A percentile compares a stretch with the other conserved stretches of the same genome.
Evolutionary conservation across 1,139 yeast genomes (phyloP).

Genomic region (Chernovozyma aurita): DNA sequence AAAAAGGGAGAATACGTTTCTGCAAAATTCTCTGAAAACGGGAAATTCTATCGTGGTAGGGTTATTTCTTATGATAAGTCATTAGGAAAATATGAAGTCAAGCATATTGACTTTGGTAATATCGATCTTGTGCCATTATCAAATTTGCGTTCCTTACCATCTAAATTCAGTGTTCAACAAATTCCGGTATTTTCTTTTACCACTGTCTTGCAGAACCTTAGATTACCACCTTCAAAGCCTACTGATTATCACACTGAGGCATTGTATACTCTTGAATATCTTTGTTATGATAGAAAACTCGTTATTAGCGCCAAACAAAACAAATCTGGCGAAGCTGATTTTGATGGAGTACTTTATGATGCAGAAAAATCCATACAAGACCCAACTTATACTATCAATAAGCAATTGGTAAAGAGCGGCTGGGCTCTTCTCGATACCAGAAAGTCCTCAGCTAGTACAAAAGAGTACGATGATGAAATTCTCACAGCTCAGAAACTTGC

Average conservation of each 20-base stretch:
- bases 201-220: constrained; percentile 52
- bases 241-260: constrained; percentile 60
- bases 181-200: constrained; percentile 57
- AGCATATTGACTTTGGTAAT: constrained; percentile 66
- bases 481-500: constrained; percentile 45
- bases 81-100: constrained; percentile 44
- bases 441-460: constrained; percentile 28
- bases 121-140: constrained; percentile 43
- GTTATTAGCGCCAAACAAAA: constrained; percentile 52
- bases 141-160: constrained; percentile 52
- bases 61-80: constrained; percentile 49
- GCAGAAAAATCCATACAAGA: constrained; percentile 55
- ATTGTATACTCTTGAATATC: constrained; percentile 51
- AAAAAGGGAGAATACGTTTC: constrained; percentile 59
- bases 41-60: constrained; percentile 58
- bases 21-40: constrained; percentile 50
- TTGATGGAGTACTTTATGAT: constrained; percentile 55
- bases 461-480: constrained; percentile 35
- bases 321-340: constrained; percentile 35
- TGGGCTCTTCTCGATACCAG: constrained; percentile 56
- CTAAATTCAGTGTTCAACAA: constrained; percentile 37
- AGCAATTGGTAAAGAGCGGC: constrained; percentile 59
- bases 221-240: constrained; percentile 56
- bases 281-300: constrained; percentile 50
- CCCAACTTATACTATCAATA: constrained; percentile 59